Evolutionary conservation across 1,139 yeast genomes (phyloP).

Genomic region (Wickerhamomyces sp.): DNA sequence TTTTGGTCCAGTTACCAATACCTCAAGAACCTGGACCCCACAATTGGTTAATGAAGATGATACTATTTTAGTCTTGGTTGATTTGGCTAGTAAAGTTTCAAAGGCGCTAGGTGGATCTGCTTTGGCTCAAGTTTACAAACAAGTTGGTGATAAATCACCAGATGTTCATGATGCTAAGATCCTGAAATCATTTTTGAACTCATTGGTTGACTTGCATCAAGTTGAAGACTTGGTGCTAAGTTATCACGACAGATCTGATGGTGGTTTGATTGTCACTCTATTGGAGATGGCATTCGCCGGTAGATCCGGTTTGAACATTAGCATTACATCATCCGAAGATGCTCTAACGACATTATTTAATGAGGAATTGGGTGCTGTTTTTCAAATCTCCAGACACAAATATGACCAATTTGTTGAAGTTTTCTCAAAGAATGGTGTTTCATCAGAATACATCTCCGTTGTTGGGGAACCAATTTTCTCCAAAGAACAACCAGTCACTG

Average conservation of each 20-base stretch:
- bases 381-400: slow-evolving; percentile 67
- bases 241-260: slow-evolving; percentile 96
- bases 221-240: slow-evolving; percentile 63
- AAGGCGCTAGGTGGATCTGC: slow-evolving; percentile 90
- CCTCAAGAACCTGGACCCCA: slow-evolving; percentile 95
- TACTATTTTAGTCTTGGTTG: slow-evolving; percentile 72
- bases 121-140: slow-evolving; percentile 85
- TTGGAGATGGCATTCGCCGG: slow-evolving; percentile 98
- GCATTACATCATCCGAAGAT: slow-evolving; percentile 30
- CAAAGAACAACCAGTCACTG: slow-evolving; percentile 47
- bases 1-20: slow-evolving; percentile 80
- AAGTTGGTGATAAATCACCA: slow-evolving; percentile 81
- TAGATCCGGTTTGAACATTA: slow-evolving; percentile 69
- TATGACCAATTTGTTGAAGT: slow-evolving; percentile 49
- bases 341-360: slow-evolving; percentile 62
- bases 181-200: slow-evolving; percentile 64
- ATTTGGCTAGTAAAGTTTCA: slow-evolving; percentile 55
- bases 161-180: slow-evolving; percentile 65
- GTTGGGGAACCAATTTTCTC: slow-evolving; percentile 63
- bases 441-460: slow-evolving; percentile 47
- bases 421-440: slow-evolving; percentile 54
- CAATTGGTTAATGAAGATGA: slow-evolving; percentile 52
- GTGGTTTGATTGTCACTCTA: slow-evolving; percentile 84
- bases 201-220: slow-evolving; percentile 69
- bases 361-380: slow-evolving; percentile 95